Evolutionary conservation across 495 filamentous ascomycete genomes (phyloP), one percentile per base, ranked within the genome.

Genomic region (Copromyces sp.): DNA sequence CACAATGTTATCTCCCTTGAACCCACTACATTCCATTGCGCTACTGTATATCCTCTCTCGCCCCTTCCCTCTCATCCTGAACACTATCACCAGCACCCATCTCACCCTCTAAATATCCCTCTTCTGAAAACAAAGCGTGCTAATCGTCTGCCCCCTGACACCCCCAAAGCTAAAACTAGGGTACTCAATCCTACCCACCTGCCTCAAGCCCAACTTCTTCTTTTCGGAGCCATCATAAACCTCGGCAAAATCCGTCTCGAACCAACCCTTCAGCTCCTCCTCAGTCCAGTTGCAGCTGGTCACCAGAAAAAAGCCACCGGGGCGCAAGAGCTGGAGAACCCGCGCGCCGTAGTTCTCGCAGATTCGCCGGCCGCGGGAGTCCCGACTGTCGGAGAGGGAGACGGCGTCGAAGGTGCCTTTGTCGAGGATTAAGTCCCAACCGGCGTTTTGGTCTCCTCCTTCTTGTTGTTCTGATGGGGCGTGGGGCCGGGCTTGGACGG

Each of bases 241-340:
- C 5, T 71, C 71, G 70, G 74, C 74, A 24, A 24, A 73, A 1
- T 69, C 77, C 24, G 78, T 80, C 68, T 83, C 87, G 80, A 97
- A 94, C 93, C 94, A 96, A 12, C 77, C 78, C 72, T 85, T 83
- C 77, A 99, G 81, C 85, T 99, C 95, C 71, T 89, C 86, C 84
- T 95, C 93, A 42, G 95, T 97, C 95, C 95, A 99, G 82, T 99
- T 99, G 80, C 95, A 99, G 78, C 93, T 97, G 74, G 95, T 98
- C 32, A 99, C 88, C 40, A 97, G 78, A 76, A 98, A 86, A 53
- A 91, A 83, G 3, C 94, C 94, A 4, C 90, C 90, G 8, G 80
- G 81, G 73, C 87, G 89, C 61, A 98, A 84, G 38, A 97, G 81
- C 69, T 78, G 75, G 40, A 87, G 83, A 29, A 93, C 90, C 35